Conservation (phyloP, 495 filamentous ascomycete species). For the Entonaema liquescens region DNA sequence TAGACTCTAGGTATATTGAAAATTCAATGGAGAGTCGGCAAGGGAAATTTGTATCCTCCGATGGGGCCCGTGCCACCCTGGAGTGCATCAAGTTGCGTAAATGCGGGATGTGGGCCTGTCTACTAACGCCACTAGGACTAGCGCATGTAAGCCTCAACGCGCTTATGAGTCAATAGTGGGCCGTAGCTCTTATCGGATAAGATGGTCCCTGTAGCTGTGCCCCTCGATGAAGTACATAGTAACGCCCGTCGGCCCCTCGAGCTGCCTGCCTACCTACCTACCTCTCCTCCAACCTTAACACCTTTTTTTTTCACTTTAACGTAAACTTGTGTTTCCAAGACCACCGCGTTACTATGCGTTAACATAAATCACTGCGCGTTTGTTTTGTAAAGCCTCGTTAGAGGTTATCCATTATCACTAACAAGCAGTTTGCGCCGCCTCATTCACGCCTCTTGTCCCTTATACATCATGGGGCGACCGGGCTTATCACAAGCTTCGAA, state of each 20-base stretch:
- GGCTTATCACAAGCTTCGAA: not conserved
- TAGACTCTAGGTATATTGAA: constrained; percentile 6
- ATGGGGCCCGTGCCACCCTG: constrained; percentile 7
- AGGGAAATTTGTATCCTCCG: constrained; percentile 45
- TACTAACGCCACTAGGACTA: not conserved
- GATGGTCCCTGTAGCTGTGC: not conserved
- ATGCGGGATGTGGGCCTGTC: not conserved
- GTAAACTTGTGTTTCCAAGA: not conserved
- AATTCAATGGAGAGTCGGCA: constrained; percentile 41
- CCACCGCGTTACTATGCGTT: not conserved
- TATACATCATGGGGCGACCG: constrained; percentile 9
- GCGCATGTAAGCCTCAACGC: not conserved
- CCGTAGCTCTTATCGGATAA: constrained; percentile 5
- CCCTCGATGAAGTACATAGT: not conserved
- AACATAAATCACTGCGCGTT: not conserved
- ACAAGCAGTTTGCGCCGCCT: not conserved
- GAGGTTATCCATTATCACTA: not conserved
- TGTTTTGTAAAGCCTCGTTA: not conserved
- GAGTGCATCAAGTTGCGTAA: not conserved
- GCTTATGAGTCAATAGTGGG: constrained; percentile 9
- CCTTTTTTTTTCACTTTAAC: not conserved
- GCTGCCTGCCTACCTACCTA: not conserved
- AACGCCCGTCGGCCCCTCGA: not conserved
- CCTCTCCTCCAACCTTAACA: not conserved
- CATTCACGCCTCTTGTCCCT: not conserved